Evolutionary conservation across 2,329 filamentous ascomycete species (phyloP), one percentile per base, ranked within the genome.

Genomic region (Colletotrichum sp.): DNA sequence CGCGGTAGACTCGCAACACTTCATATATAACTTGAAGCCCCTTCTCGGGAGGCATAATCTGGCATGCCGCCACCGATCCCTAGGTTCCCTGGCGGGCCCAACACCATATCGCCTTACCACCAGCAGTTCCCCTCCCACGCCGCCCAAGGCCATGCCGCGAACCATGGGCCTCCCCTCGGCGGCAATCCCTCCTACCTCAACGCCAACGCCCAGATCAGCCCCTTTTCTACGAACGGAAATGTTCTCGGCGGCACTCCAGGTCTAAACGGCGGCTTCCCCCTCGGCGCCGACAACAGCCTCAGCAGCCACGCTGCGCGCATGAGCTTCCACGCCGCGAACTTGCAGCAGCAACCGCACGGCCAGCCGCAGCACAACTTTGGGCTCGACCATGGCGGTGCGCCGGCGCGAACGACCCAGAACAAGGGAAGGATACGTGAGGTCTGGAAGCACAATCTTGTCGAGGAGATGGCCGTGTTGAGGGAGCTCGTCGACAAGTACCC

Each of bases 391-490:
- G 71, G 71, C 19, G 77, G 59, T 19, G 61, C 81, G 79, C 76
- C 66, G 77, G 85, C 85, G 84, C 92, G 91, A 85, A 83, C 83
- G 73, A 89, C 91, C 76, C 90, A 90, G 22, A 95, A 95, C 48
- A 95, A 95, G 81, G 92, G 93, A 77, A 91, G 96, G 83, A 98
- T 98, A 93, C 92, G 96, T 78, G 96, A 99, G 81, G 97, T 99
- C 52, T 99, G 97, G 97, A 94, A 94, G 83, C 92, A 95, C 80
- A 98, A 98, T 81, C 86, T 98, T 78, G 91, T 95, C 30, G 94
- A 98, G 82, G 97, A 99, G 87, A 97, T 99, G 94, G 93, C 92
- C 11, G 88, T 94, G 66, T 86, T 99, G 79, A 91, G 96, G 83
- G 92, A 94, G 75, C 87, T 98, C 81, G 92, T 98, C 78, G 94